Evolutionary conservation across 2,329 filamentous ascomycete species (phyloP).

Genomic region (Tolypocladium tundrense): DNA sequence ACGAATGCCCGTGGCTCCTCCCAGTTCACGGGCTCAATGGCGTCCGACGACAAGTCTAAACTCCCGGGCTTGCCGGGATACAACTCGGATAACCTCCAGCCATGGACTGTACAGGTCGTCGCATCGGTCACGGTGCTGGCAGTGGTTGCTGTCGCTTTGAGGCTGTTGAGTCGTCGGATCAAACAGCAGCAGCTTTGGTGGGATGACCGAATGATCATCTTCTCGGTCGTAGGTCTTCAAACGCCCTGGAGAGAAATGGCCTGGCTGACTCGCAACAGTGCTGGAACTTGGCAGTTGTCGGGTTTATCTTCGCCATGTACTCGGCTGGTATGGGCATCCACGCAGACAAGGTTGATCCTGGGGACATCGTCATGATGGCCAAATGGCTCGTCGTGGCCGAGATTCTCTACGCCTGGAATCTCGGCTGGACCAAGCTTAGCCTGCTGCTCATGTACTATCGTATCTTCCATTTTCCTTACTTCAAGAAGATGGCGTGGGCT

Average conservation of each 20-base stretch:
- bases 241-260: not conserved
- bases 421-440: constrained; percentile 39
- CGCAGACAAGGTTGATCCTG: constrained; percentile 26
- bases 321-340: constrained; percentile 35
- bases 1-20: not conserved
- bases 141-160: constrained; percentile 23
- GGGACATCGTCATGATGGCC: constrained; percentile 30
- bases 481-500: constrained; percentile 29
- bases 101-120: constrained; percentile 29
- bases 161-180: constrained; percentile 28
- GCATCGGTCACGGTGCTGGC: constrained; percentile 30
- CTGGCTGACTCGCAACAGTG: constrained; percentile 13
- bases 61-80: constrained; percentile 10
- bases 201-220: constrained; percentile 39
- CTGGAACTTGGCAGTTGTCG: constrained; percentile 32
- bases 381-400: constrained; percentile 38
- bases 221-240: constrained; percentile 29
- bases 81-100: constrained; percentile 24
- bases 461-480: constrained; percentile 35
- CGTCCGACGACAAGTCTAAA: constrained; percentile 5
- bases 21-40: not conserved
- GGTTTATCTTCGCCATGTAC: constrained; percentile 39
- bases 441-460: constrained; percentile 42
- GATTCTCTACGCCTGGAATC: constrained; percentile 35
- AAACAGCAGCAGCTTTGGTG: constrained; percentile 32